These are phyloP conservation scores for Scedosporium dehoogii DNA, from an alignment of 2,329 filamentous ascomycete genomes.

Conservation along the genomic window DNA sequence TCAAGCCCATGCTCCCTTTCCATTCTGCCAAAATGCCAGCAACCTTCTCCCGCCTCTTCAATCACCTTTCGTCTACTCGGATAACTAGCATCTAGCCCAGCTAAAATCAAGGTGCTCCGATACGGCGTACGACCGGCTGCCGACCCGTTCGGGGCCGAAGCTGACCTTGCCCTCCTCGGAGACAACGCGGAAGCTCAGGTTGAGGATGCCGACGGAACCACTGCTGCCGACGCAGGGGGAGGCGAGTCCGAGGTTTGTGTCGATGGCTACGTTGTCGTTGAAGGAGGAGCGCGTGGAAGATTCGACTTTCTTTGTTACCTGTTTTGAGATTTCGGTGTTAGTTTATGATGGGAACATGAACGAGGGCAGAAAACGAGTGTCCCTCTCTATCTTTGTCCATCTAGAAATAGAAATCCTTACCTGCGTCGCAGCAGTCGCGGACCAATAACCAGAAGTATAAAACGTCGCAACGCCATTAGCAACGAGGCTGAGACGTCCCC, in stretches of 20 bases:
- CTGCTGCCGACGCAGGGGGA: conserved; percentile 9
- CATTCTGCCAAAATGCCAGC: no score
- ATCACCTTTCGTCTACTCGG: background rate
- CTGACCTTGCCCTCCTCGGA: conserved; percentile 6
- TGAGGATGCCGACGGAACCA: conserved; percentile 12
- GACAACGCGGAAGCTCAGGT: conserved; percentile 11
- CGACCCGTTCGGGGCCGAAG: conserved; percentile 9
- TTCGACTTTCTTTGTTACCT: background rate
- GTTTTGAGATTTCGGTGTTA: background rate
- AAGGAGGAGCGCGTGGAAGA: background rate
- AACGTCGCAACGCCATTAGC: background rate
- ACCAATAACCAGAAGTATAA: conserved; percentile 2
- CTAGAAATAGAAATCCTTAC: background rate
- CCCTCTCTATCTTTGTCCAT: no score
- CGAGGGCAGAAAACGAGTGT: background rate
- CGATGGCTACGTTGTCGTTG: conserved; percentile 8
- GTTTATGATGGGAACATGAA: background rate
- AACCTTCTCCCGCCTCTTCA: background rate
- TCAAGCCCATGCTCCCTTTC: background rate
- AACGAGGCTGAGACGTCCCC: background rate
- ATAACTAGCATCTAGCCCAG: conserved; percentile 7
- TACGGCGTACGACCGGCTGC: conserved; percentile 4
- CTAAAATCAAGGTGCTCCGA: conserved; percentile 9
- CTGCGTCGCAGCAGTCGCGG: background rate
- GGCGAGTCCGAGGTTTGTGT: conserved; percentile 6